Conservation (phyloP, 2,329 filamentous ascomycete species). For the Claviceps pazoutovae region DNA sequence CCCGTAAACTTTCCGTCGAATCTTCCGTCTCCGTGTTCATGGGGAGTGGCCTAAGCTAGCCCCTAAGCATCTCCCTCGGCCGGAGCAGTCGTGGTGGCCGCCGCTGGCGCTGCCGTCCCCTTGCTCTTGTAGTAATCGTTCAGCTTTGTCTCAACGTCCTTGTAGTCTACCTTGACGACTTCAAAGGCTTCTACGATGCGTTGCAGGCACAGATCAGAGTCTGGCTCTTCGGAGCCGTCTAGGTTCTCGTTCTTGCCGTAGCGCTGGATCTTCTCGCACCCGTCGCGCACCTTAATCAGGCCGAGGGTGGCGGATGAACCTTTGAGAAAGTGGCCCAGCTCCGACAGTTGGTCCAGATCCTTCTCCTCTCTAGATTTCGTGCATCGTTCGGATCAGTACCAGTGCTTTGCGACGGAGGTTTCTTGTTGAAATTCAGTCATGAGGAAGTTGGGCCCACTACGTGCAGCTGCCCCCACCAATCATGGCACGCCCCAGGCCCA, state of each 20-base stretch:
- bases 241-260: slow-evolving; percentile 74
- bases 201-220: slow-evolving; percentile 53
- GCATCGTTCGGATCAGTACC: background rate
- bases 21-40: background rate
- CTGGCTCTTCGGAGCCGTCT: slow-evolving; percentile 52
- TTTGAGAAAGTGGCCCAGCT: slow-evolving; percentile 90
- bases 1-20: background rate
- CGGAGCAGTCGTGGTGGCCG: background rate
- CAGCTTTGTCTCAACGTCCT: slow-evolving; percentile 56
- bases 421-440: too few relatives aligned
- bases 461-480: too few relatives aligned
- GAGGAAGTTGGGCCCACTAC: too few relatives aligned
- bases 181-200: slow-evolving; percentile 57
- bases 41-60: background rate
- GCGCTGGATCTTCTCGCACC: slow-evolving; percentile 93
- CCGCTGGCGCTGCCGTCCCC: background rate
- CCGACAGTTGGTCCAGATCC: slow-evolving; percentile 62
- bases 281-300: slow-evolving; percentile 77
- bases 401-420: background rate
- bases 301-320: slow-evolving; percentile 92
- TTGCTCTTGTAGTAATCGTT: slow-evolving; percentile 44
- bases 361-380: slow-evolving; percentile 39
- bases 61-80: slow-evolving; percentile 10
- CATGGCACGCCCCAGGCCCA: too few relatives aligned
- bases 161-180: slow-evolving; percentile 63